Evolutionary conservation across 495 filamentous ascomycete species (phyloP).

Genomic region (Tuber umbilicatum): DNA sequence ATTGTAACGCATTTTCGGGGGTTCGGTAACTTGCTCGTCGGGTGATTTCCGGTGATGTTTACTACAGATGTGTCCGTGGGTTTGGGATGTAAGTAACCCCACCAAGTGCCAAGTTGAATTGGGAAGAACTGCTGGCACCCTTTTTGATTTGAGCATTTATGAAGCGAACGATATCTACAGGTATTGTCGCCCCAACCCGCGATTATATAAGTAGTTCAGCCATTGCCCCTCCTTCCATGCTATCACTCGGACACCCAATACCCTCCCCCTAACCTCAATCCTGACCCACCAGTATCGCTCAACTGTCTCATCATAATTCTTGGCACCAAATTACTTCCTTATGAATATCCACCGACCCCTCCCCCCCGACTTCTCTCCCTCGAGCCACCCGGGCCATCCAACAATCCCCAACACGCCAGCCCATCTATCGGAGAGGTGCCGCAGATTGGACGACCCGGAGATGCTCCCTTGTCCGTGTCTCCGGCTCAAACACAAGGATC

Average conservation of each 20-base stretch:
- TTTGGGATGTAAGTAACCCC: too few species aligned
- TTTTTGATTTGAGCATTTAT: neutral
- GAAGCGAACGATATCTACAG: neutral
- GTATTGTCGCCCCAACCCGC: neutral
- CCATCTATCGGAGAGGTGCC: neutral
- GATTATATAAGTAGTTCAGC: neutral
- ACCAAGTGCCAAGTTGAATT: neutral
- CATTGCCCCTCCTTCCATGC: neutral
- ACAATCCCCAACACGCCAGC: neutral
- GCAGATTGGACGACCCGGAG: neutral
- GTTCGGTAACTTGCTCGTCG: too few species aligned
- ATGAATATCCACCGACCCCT: neutral
- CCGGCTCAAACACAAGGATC: neutral
- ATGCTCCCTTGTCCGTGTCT: neutral
- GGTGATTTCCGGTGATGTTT: neutral
- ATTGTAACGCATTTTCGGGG: neutral
- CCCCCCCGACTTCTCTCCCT: too few species aligned
- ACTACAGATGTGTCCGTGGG: too few species aligned
- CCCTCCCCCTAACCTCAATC: neutral
- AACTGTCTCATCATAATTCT: neutral
- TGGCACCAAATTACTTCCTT: neutral
- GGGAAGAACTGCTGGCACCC: neutral
- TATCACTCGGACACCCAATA: neutral
- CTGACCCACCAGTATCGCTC: neutral
- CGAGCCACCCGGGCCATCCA: neutral